Base-by-base conservation (phyloP, 2,329 filamentous ascomycete genomes). In the Daldinia sp. region DNA sequence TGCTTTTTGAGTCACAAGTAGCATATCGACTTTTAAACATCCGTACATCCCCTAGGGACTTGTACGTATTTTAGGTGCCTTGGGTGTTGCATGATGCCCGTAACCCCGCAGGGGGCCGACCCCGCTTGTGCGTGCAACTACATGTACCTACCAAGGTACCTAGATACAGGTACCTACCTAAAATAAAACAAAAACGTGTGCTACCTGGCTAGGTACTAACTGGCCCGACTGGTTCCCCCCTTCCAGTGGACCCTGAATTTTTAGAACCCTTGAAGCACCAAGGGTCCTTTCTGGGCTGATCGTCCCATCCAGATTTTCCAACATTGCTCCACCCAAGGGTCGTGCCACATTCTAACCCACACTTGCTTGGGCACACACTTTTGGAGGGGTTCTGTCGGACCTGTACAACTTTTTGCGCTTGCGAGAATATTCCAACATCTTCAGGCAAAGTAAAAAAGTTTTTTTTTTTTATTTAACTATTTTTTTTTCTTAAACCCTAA, bases 211-310 rank as follows among this genome's bases (percentile, higher is more conserved):
- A 50, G 33, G 33, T 35, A 35, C 26, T 30, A 51, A 51, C 26
- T 51, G 23, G 44, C 13, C 26, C 26, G 26, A 54, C 42, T 30
- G 39, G 39, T 53, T 35, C 2, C 7, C 33, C 42, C 23, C 23
- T 23, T 23, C 54, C 55, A 54, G 60, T 62, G 69, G 70, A 72
- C 70, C 70, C 70, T 72, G 70, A 62, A 71, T 71, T 72, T 71
- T 72, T 57, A 58, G 46, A 51, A 51, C 46, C 46, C 35, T 37
- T 54, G 10, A 72, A 72, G 68, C 70, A 72, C 53, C 65, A 72
- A 72, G 70, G 70, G 70, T 72, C 69, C 63, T 68, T 26, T 56
- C 51, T 65, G 46, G 20, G 60, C 46, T 69, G 69, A 69, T 71
- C 69, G 66, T 64, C 63, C 66, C 66, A 69, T 71, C 57, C 66